Conservation (phyloP, 164 flowering plant species). For the Sedum album region DNA sequence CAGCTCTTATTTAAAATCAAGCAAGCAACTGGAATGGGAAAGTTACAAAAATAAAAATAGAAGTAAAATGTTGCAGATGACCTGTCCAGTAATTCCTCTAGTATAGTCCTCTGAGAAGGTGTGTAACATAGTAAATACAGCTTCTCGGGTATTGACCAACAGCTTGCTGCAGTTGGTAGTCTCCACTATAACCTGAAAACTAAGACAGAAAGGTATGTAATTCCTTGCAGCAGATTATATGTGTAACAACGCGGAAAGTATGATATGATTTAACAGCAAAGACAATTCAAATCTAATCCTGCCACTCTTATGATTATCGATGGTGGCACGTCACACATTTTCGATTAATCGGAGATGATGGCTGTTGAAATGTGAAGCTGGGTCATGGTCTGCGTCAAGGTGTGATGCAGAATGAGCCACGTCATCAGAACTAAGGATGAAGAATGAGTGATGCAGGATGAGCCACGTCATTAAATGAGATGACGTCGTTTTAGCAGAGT, state of each 20-base stretch:
- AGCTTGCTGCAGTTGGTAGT: slow-evolving; percentile 68
- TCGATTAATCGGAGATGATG: not conserved
- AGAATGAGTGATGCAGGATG: no score
- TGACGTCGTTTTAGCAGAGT: no score
- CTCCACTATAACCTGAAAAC: slow-evolving; percentile 54
- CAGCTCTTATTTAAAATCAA: not conserved
- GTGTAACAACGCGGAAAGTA: not conserved
- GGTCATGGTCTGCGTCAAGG: no score
- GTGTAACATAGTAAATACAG: slow-evolving; percentile 89
- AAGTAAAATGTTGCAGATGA: slow-evolving; percentile 10
- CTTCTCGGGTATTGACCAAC: slow-evolving; percentile 89
- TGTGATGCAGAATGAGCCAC: no score
- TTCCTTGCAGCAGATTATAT: not conserved
- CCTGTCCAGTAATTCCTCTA: slow-evolving; percentile 88
- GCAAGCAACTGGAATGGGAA: not conserved
- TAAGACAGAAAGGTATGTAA: not conserved
- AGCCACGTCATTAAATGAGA: no score
- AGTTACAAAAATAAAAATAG: not conserved
- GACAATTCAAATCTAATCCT: not conserved
- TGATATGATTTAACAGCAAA: not conserved
- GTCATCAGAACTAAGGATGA: no score
- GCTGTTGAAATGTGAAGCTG: no score
- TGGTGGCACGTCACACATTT: not conserved
- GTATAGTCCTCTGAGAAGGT: slow-evolving; percentile 70
- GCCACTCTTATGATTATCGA: not conserved